These are phyloP conservation scores for Vitis rupestris DNA, from an alignment of 164 flowering plant species.

Conservation along the genomic window DNA sequence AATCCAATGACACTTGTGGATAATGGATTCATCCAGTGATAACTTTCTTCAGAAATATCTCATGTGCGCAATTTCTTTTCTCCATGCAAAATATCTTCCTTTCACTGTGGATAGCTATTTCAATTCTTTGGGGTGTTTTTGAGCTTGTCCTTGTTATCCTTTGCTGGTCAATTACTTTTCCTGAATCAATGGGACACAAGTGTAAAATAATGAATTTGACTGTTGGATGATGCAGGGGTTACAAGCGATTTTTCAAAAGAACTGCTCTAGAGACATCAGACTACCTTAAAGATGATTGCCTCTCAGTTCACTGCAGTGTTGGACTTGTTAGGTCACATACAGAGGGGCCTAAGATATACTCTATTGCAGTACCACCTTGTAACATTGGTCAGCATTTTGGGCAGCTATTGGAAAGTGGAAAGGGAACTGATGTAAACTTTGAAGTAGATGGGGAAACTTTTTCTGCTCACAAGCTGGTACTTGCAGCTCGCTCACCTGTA, in stretches of 20 bases:
- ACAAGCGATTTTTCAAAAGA: constrained; percentile 81
- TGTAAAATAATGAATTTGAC: background rate
- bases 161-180: no score
- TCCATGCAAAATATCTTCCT: no score
- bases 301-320: constrained; percentile 70
- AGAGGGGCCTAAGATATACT: constrained; percentile 75
- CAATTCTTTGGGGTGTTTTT: no score
- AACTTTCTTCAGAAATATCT: no score
- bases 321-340: constrained; percentile 85
- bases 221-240: constrained; percentile 65
- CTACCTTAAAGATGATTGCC: constrained; percentile 85
- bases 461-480: constrained; percentile 79
- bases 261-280: constrained; percentile 74
- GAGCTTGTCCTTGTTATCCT: no score
- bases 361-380: constrained; percentile 65
- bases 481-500: constrained; percentile 91
- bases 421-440: constrained; percentile 69
- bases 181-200: no score
- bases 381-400: constrained; percentile 78
- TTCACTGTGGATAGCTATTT: no score
- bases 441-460: constrained; percentile 74
- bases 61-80: no score
- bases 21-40: no score
- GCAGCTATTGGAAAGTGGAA: constrained; percentile 70
- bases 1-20: no score